Evolutionary conservation across 1,139 yeast genomes (phyloP), one percentile per base, ranked within the genome.

Genomic region (Taiozyma onychis): DNA sequence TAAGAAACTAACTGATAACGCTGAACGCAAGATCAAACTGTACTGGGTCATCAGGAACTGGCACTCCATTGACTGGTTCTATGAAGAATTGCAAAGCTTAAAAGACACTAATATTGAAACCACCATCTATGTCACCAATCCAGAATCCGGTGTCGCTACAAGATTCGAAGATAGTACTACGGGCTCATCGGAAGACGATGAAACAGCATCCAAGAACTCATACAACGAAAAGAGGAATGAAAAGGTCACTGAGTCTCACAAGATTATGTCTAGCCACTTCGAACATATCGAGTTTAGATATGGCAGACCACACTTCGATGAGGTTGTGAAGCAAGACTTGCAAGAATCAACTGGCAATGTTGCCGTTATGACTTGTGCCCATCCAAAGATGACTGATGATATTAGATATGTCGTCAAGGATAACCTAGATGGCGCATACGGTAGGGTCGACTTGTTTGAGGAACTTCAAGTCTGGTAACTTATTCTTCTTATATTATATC

Each of bases 321-420:
- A 55, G 3, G 45, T 77, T 6, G 73, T 80, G 4, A 57, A 57
- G 18, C 50, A 60, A 1, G 74, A 72, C 43, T 66, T 77, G 26
- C 59, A 63, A 30, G 75, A 71, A 48, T 63, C 75, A 4, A 46
- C 47, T 2, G 73, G 73, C 2, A 68, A 80, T 0, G 60, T 76
- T 18, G 74, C 76, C 8, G 70, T 75, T 45, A 66, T 75, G 21
- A 62, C 76, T 1, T 77, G 82, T 61, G 82, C 80, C 1, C 81
- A 77, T 47, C 78, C 78, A 16, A 62, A 64, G 6, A 72, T 78
- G 75, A 80, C 76, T 28, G 88, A 82, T 64, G 73, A 71, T 42
- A 61, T 76, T 13, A 69, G 79, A 60, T 60, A 60, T 21, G 56
- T 67, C 6, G 66, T 70, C 37, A 58, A 63, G n/a, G 51, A 57